Percentiles rank a stretch among this genome's conserved stretches.
Conservation (phyloP, 495 filamentous ascomycete genomes). For the Barbatosphaeria neglecta region DNA sequence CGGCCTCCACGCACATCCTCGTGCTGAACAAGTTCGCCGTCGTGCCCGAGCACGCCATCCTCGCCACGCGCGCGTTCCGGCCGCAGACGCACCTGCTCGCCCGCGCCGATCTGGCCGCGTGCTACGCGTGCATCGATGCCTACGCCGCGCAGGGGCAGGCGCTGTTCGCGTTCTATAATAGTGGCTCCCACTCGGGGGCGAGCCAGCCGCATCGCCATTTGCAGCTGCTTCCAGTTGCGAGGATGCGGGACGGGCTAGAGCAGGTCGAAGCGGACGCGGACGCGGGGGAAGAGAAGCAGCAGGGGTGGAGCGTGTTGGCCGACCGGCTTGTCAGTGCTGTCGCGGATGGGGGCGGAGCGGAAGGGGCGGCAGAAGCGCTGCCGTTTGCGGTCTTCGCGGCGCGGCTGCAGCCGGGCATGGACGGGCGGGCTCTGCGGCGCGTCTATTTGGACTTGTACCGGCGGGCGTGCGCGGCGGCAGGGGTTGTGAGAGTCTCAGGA, state of each 20-base stretch:
- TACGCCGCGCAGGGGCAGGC: slow-evolving; percentile 33
- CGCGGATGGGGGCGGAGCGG: background rate
- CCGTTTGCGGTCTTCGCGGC: slow-evolving; percentile 19
- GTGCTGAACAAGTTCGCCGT: slow-evolving; percentile 78
- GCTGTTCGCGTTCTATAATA: slow-evolving; percentile 78
- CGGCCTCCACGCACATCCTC: slow-evolving; percentile 48
- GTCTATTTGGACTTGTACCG: slow-evolving; percentile 41
- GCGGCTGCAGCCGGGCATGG: slow-evolving; percentile 7
- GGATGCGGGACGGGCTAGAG: slow-evolving; percentile 46
- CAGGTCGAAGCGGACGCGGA: slow-evolving; percentile 6
- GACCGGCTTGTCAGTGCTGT: slow-evolving; percentile 20
- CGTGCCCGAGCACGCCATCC: slow-evolving; percentile 68
- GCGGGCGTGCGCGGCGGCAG: slow-evolving; percentile 26
- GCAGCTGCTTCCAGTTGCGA: slow-evolving; percentile 61
- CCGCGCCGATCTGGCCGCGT: slow-evolving; percentile 49
- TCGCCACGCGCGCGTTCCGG: slow-evolving; percentile 56
- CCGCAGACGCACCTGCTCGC: slow-evolving; percentile 60
- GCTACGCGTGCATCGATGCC: slow-evolving; percentile 51
- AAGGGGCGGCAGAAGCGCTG: slow-evolving; percentile 1
- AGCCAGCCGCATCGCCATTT: slow-evolving; percentile 72
- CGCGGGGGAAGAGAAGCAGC: slow-evolving; percentile 3
- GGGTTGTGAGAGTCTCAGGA: no score
- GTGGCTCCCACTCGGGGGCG: slow-evolving; percentile 62
- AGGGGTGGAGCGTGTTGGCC: slow-evolving; percentile 41
- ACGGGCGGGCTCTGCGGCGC: slow-evolving; percentile 11